Conservation (phyloP, 768 basidiomycete genomes). For the Tricholoma terreum region DNA sequence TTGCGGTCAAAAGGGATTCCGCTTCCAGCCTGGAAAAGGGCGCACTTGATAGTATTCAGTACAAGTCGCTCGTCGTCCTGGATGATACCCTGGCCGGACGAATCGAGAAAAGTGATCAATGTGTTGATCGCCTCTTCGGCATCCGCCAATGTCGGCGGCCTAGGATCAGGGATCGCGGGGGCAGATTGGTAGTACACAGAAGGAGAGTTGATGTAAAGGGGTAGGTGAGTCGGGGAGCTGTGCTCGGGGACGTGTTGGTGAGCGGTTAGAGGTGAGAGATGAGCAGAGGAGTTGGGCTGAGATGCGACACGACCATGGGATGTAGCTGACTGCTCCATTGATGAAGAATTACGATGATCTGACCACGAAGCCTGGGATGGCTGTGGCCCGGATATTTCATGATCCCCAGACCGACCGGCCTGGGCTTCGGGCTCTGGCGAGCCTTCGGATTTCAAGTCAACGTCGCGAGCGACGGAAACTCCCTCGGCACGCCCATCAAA, state of each 20-base stretch:
- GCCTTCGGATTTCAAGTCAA: conserved; percentile 27
- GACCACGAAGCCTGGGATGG: conserved; percentile 24
- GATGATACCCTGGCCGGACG: conserved; percentile 25
- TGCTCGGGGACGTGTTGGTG: conserved; percentile 1
- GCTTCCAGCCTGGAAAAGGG: conserved; percentile 46
- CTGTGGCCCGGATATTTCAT: conserved; percentile 3
- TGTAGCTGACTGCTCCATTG: conserved; percentile 9
- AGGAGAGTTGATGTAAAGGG: conserved; percentile 21
- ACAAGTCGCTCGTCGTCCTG: conserved; percentile 33
- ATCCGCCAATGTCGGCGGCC: conserved; percentile 41
- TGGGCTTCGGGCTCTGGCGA: conserved; percentile 32
- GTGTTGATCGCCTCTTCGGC: conserved; percentile 55
- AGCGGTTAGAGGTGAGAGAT: conserved; percentile 4
- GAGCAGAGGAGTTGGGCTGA: neutral
- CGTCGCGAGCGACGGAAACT: conserved; percentile 19
- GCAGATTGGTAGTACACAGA: conserved; percentile 30
- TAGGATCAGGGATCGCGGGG: conserved; percentile 28
- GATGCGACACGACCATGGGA: conserved; percentile 2
- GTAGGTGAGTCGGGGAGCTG: neutral
- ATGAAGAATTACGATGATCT: conserved; percentile 14
- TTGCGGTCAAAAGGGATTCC: conserved; percentile 23
- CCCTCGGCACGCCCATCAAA: conserved; percentile 32
- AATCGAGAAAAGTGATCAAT: conserved; percentile 52
- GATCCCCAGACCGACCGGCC: neutral
- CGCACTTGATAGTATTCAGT: conserved; percentile 48